A percentile compares a stretch with the other conserved stretches of the same genome.
These are phyloP conservation scores for Alternaria brassicae DNA, from an alignment of 2,329 filamentous ascomycete species.

Conservation along the genomic window DNA sequence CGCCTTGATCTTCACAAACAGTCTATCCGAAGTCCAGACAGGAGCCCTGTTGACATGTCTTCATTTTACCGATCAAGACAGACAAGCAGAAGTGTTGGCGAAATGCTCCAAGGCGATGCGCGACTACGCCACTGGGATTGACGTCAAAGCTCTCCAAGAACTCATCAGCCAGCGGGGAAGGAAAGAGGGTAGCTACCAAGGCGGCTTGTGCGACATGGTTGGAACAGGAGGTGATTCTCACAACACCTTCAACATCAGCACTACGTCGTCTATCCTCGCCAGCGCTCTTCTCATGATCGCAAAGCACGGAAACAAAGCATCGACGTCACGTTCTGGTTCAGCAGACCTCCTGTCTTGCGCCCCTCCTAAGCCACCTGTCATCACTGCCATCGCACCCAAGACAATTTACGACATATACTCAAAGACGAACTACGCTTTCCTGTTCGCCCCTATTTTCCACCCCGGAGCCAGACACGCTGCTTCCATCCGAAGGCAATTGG, in stretches of 20 bases:
- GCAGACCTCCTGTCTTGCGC: slow-evolving; percentile 87
- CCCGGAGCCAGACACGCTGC: slow-evolving; percentile 92
- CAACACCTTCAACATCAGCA: slow-evolving; percentile 98
- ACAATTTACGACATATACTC: slow-evolving; percentile 78
- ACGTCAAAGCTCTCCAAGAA: slow-evolving; percentile 66
- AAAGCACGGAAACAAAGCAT: slow-evolving; percentile 96
- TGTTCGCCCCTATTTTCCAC: slow-evolving; percentile 96
- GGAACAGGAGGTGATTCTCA: slow-evolving; percentile 96
- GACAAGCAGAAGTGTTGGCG: slow-evolving; percentile 82
- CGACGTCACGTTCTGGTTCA: slow-evolving; percentile 93
- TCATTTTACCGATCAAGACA: slow-evolving; percentile 88
- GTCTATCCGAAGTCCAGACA: slow-evolving; percentile 85
- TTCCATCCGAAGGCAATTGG: slow-evolving; percentile 83
- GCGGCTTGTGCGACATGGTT: slow-evolving; percentile 93
- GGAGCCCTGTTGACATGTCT: slow-evolving; percentile 87
- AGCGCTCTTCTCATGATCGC: slow-evolving; percentile 84
- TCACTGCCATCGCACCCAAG: slow-evolving; percentile 74
- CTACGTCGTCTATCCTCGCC: slow-evolving; percentile 89
- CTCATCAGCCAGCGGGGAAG: slow-evolving; percentile 67
- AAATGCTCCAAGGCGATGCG: slow-evolving; percentile 87
- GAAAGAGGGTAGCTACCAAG: slow-evolving; percentile 76
- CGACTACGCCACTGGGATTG: slow-evolving; percentile 75
- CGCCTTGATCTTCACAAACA: slow-evolving; percentile 88
- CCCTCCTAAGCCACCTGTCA: slow-evolving; percentile 72
- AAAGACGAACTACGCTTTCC: slow-evolving; percentile 87